Evolutionary conservation across 176 grass and related monocot genomes (phyloP), one percentile per base, ranked within the genome.

Genomic region (Stipa capillata): DNA sequence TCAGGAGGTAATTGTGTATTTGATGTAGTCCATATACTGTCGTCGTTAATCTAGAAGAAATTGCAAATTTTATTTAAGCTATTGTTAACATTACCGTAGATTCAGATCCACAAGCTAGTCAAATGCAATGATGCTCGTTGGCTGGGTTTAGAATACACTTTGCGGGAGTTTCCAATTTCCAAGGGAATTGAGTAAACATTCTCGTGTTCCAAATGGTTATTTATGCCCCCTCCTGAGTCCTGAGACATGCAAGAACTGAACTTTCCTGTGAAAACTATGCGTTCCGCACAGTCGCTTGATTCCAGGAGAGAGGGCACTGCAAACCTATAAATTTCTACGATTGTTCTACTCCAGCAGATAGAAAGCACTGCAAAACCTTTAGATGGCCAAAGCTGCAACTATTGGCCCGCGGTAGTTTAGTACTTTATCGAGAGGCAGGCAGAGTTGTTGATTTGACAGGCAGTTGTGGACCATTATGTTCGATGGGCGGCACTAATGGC

Each of bases 21-120:
- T 85, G 78, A 58, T 89, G 87, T 85, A 85, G 87, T 34, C 31
- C 28, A 39, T 82, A 63, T 73, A 72, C 83, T 73, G 65, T 77
- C 55, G 35, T 40, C 41, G 37, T 84, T 66, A 51, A 58, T 78
- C 31, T 89, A 59, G 65, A 49, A 45, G 55, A 48, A 69, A 42
- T 13, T 85, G 35, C 42, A 48, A 72, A 16, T 50, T 80, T 54
- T 6, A 4, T 64, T 70, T 8, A n/a, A 21, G 66, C 27, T 23
- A 13, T 37, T 68, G 16, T 13, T 24, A 62, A 0, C 21, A 39
- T 32, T 31, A 15, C n/a, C 9, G 28, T 29, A 11, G 10, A 11
- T 49, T 74, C 6, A 17, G 50, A 74, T 35, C 18, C 2, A 7
- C 44, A 51, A 21, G 68, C 32, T 34, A 3, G 7, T 41, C 39